phyloP scores from a whole-genome alignment of 2,329 filamentous ascomycete species.

The Paecilomyces sp. region DNA sequence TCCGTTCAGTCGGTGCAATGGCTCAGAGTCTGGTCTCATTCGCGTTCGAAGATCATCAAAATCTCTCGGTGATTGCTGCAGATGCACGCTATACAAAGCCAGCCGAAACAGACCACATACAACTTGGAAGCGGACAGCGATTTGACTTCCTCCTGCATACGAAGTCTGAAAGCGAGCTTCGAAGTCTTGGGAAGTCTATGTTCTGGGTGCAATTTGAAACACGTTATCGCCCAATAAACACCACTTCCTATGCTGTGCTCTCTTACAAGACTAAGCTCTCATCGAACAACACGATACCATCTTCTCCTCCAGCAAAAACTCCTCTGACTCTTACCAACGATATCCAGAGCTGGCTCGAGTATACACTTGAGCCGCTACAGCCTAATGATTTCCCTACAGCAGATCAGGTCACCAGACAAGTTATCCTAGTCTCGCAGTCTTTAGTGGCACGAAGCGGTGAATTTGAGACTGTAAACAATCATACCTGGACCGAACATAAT shows the following conservation, averaged over 20 bases:
- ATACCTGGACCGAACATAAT: slow-evolving; percentile 13
- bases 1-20: slow-evolving; percentile 53
- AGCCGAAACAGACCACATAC: slow-evolving; percentile 40
- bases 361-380: neutral
- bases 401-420: slow-evolving; percentile 9
- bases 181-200: slow-evolving; percentile 35
- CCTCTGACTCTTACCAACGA: slow-evolving; percentile 12
- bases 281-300: neutral
- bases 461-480: slow-evolving; percentile 32
- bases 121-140: slow-evolving; percentile 54
- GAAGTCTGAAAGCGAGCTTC: slow-evolving; percentile 31
- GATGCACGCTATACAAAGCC: slow-evolving; percentile 39
- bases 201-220: slow-evolving; percentile 36
- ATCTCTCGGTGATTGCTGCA: slow-evolving; percentile 53
- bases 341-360: slow-evolving; percentile 7
- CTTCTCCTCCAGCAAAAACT: neutral
- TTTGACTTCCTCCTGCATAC: slow-evolving; percentile 51
- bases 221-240: slow-evolving; percentile 15
- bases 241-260: slow-evolving; percentile 21
- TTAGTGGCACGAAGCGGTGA: slow-evolving; percentile 1
- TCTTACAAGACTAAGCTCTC: slow-evolving; percentile 9
- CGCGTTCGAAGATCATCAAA: slow-evolving; percentile 49
- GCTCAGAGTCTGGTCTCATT: slow-evolving; percentile 49
- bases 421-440: neutral
- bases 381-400: slow-evolving; percentile 27